Conservation (phyloP, 2,329 filamentous ascomycete genomes). For the Colletotrichum scovillei region DNA sequence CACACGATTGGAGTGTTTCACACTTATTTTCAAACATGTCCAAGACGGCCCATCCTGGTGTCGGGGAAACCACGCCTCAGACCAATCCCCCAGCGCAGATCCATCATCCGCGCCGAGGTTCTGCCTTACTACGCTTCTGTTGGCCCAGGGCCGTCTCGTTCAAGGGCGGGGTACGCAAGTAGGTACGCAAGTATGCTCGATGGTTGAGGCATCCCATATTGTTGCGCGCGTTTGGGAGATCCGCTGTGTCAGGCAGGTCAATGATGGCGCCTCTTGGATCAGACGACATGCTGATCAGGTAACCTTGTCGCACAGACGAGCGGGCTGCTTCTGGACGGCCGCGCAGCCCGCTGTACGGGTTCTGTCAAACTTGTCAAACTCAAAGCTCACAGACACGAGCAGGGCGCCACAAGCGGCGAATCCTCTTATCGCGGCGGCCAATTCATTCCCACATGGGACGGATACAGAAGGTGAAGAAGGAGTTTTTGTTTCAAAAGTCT, state of each 20-base stretch:
- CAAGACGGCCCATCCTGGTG: slow-evolving; percentile 24
- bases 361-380: slow-evolving; percentile 22
- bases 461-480: slow-evolving; percentile 7
- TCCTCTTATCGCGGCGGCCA: background rate
- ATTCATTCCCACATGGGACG: slow-evolving; percentile 23
- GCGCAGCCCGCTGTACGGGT: background rate
- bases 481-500: slow-evolving; percentile 4
- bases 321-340: background rate
- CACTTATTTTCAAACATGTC: slow-evolving; percentile 26
- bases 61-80: background rate
- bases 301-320: slow-evolving; percentile 25
- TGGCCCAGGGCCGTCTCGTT: slow-evolving; percentile 1
- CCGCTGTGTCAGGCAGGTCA: slow-evolving; percentile 13
- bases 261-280: slow-evolving; percentile 14
- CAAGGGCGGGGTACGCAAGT: slow-evolving; percentile 5
- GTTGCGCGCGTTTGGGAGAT: slow-evolving; percentile 13
- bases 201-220: slow-evolving; percentile 11
- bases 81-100: slow-evolving; percentile 3
- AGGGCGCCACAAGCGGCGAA: background rate
- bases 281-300: slow-evolving; percentile 31
- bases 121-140: slow-evolving; percentile 12
- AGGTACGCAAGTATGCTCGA: background rate
- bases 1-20: slow-evolving; percentile 32
- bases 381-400: slow-evolving; percentile 11
- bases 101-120: slow-evolving; percentile 6